Evolutionary conservation across 176 grass and related monocot species (phyloP).

Genomic region (Leersia perrieri): DNA sequence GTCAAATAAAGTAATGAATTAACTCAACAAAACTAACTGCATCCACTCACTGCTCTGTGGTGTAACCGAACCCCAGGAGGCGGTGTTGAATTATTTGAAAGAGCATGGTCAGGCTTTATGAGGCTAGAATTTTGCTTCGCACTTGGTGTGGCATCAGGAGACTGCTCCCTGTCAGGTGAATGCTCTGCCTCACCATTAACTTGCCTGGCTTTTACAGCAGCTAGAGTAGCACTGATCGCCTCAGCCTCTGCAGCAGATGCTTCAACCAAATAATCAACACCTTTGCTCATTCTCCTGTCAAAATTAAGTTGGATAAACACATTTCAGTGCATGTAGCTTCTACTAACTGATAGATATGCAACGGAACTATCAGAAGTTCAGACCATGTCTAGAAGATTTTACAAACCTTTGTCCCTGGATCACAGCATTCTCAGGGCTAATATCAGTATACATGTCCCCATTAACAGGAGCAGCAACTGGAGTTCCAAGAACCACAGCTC

Average conservation of each 20-base stretch:
- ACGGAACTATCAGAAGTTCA: slow-evolving; percentile 16
- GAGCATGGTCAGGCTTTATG: slow-evolving; percentile 60
- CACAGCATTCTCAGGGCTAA: slow-evolving; percentile 89
- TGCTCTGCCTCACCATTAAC: slow-evolving; percentile 75
- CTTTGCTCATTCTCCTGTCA: slow-evolving; percentile 83
- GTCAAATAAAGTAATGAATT: slow-evolving; percentile 6
- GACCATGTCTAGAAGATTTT: not conserved
- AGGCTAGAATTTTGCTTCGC: slow-evolving; percentile 63
- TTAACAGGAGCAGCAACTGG: slow-evolving; percentile 92
- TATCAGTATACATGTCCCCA: slow-evolving; percentile 82
- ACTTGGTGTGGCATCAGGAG: slow-evolving; percentile 62
- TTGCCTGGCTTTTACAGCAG: slow-evolving; percentile 86
- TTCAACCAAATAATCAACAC: slow-evolving; percentile 88
- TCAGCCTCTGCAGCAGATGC: slow-evolving; percentile 88
- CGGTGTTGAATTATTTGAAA: slow-evolving; percentile 54
- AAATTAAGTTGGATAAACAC: not conserved
- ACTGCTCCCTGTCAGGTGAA: slow-evolving; percentile 53
- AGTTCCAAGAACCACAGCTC: slow-evolving; percentile 84
- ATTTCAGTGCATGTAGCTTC: slow-evolving; percentile 15
- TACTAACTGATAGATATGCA: slow-evolving; percentile 2
- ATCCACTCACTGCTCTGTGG: slow-evolving; percentile 91
- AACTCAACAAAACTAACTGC: slow-evolving; percentile 15
- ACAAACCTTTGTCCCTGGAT: slow-evolving; percentile 82
- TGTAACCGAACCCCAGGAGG: slow-evolving; percentile 88
- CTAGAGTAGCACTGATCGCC: slow-evolving; percentile 88